phyloP scores from a whole-genome alignment of 2,329 filamentous ascomycete genomes.

The Xylariaceae sp. region DNA sequence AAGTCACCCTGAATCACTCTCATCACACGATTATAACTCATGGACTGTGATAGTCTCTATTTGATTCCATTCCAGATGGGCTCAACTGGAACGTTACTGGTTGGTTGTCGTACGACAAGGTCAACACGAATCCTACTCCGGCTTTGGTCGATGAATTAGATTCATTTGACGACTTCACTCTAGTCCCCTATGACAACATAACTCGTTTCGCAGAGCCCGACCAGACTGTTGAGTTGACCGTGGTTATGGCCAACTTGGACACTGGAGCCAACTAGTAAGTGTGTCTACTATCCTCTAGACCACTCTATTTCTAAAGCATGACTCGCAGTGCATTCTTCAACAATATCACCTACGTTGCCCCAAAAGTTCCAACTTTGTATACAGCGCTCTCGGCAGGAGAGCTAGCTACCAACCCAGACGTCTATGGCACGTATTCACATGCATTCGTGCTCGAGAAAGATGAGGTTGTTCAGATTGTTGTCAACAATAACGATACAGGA shows the following conservation, averaged over 20 bases:
- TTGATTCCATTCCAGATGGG: slow-evolving; percentile 61
- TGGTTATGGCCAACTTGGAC: slow-evolving; percentile 63
- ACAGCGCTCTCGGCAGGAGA: slow-evolving; percentile 64
- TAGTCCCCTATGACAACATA: slow-evolving; percentile 66
- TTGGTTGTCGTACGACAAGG: slow-evolving; percentile 57
- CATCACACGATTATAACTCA: too few relatives aligned
- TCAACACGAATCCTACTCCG: slow-evolving; percentile 45
- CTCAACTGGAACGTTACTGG: slow-evolving; percentile 67
- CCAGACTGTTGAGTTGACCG: slow-evolving; percentile 58
- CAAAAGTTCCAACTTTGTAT: slow-evolving; percentile 78
- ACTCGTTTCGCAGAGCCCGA: slow-evolving; percentile 58
- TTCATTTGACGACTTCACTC: slow-evolving; percentile 68
- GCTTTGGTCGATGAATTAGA: slow-evolving; percentile 57
- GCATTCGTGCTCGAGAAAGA: slow-evolving; percentile 64
- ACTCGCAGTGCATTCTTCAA: slow-evolving; percentile 59
- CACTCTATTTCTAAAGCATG: neutral
- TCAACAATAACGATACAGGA: slow-evolving; percentile 72
- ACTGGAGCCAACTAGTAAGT: slow-evolving; percentile 64
- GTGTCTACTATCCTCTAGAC: slow-evolving; percentile 34
- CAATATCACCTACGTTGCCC: slow-evolving; percentile 68
- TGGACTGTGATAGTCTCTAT: slow-evolving; percentile 50
- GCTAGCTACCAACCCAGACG: slow-evolving; percentile 50
- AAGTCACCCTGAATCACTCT: slow-evolving; percentile 26
- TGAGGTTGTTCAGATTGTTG: slow-evolving; percentile 66
- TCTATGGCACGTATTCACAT: slow-evolving; percentile 66